Conservation (phyloP, 371 early-diverging fungal species). For the Lichtheimia corymbifera region DNA sequence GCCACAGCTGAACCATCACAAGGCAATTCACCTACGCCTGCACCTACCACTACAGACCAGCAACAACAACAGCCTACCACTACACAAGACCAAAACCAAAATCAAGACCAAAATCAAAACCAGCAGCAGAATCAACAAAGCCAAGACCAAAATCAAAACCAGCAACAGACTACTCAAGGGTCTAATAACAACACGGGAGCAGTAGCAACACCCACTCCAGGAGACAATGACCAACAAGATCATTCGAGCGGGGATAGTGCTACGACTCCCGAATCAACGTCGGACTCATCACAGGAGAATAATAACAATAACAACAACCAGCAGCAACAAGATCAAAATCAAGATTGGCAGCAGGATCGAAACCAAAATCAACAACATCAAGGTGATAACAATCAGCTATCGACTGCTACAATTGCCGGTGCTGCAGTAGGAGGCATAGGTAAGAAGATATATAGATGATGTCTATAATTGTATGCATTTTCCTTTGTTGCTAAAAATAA, state of each 20-base stretch:
- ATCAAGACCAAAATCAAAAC: neutral
- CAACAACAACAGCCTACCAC: neutral
- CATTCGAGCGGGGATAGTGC: no score
- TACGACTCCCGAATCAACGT: neutral
- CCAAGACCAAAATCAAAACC: no score
- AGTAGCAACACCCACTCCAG: no score
- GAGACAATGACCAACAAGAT: no score
- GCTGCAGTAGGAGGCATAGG: slow-evolving; percentile 39
- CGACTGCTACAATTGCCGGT: slow-evolving; percentile 36
- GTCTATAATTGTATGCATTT: neutral
- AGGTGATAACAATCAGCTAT: neutral
- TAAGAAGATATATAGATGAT: slow-evolving; percentile 15
- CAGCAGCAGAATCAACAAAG: slow-evolving; percentile 5
- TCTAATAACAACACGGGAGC: no score
- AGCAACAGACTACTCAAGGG: no score
- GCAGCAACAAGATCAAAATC: slow-evolving; percentile 3
- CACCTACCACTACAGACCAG: slow-evolving; percentile 4
- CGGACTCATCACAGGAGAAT: neutral
- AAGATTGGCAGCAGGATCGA: neutral
- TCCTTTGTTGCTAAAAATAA: neutral
- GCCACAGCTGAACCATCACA: no score
- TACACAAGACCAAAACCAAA: slow-evolving; percentile 4
- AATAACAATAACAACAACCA: neutral
- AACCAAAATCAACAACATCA: neutral
- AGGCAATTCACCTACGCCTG: no score